Evolutionary conservation across 495 filamentous ascomycete species (phyloP), one percentile per base, ranked within the genome.

Genomic region (Penicillium pancosmium): DNA sequence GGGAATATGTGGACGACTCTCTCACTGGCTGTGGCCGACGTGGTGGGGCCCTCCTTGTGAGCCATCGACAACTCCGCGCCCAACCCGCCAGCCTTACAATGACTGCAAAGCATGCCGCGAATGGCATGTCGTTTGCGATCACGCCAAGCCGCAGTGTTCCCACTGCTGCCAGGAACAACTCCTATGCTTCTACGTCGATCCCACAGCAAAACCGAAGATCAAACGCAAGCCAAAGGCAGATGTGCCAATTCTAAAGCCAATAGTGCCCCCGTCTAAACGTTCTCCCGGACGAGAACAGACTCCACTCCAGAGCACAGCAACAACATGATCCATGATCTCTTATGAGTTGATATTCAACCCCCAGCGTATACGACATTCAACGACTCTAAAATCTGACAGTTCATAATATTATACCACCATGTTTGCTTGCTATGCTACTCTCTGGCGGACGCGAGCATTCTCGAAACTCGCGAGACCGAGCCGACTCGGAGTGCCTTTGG

Each of bases 101-200:
- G 64, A 61, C 44, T 75, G 74, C 63, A 73, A 70, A 46, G 67
- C 68, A 0, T 78, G 75, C 59, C 69, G 70, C 11, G 61, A 69
- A 13, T 63, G 64, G 61, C 61, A 61, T 2, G 68, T 68, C 7
- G 40, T 43, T n/a, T 78, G 75, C 57, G 73, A 78, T 57, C 72
- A 64, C 33, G 56, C 62, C 11, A 49, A 50, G 52, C 75, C 75
- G 12, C 73, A 69, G 31, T 78, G 75, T 27, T 60, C 67, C 10
- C 70, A 76, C 57, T 78, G 75, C 56, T 61, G 68, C 31, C 62
- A 76, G 16, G 62, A 78, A 50, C 75, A 78, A 53, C 54, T 74
- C 15, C 53, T 76, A 6, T 78, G 75, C 60, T 78, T 78, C 49
- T 78, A 78, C 46, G 71, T 76, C 13, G 58, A 58, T 13, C 70